Conservation (phyloP, 2,329 filamentous ascomycete genomes). For the Alternaria sp. region DNA sequence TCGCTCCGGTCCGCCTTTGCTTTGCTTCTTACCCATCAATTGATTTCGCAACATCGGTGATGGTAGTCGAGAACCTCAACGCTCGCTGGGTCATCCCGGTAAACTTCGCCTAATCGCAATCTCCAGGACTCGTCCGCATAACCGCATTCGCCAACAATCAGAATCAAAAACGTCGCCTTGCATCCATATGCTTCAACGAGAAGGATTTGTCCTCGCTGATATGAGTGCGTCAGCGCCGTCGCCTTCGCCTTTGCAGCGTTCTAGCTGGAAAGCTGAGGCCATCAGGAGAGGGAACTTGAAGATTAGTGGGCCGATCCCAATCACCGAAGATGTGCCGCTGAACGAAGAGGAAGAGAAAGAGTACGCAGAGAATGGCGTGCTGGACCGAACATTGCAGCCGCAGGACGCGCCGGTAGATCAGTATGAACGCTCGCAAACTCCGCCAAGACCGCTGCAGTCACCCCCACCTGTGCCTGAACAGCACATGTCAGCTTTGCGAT, state of each 20-base stretch:
- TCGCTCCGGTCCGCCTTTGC: constrained; percentile 3
- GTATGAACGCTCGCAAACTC: constrained; percentile 22
- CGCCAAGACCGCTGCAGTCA: constrained; percentile 23
- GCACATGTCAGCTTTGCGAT: constrained; percentile 17
- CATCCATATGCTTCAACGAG: constrained; percentile 46
- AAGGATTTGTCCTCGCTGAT: constrained; percentile 41
- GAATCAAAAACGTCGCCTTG: constrained; percentile 21
- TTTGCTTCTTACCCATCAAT: constrained; percentile 7
- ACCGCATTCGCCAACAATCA: constrained; percentile 20
- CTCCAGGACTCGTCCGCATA: constrained; percentile 28
- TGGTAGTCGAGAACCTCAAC: constrained; percentile 27
- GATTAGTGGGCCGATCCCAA: constrained; percentile 52
- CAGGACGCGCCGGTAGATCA: constrained; percentile 26
- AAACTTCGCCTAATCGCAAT: constrained; percentile 35
- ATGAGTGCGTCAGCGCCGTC: constrained; percentile 40
- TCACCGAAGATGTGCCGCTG: constrained; percentile 47
- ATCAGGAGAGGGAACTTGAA: constrained; percentile 51
- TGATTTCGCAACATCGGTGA: constrained; percentile 20
- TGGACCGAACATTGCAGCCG: constrained; percentile 21
- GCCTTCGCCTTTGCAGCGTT: constrained; percentile 40
- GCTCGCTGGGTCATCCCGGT: constrained; percentile 33
- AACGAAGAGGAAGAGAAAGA: constrained; percentile 48
- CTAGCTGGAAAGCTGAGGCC: constrained; percentile 52
- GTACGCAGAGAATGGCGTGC: constrained; percentile 37
- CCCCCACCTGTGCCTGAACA: constrained; percentile 23